Evolutionary conservation across 2,329 filamentous ascomycete species (phyloP), one percentile per base, ranked within the genome.

Genomic region (Cercospora sp.): DNA sequence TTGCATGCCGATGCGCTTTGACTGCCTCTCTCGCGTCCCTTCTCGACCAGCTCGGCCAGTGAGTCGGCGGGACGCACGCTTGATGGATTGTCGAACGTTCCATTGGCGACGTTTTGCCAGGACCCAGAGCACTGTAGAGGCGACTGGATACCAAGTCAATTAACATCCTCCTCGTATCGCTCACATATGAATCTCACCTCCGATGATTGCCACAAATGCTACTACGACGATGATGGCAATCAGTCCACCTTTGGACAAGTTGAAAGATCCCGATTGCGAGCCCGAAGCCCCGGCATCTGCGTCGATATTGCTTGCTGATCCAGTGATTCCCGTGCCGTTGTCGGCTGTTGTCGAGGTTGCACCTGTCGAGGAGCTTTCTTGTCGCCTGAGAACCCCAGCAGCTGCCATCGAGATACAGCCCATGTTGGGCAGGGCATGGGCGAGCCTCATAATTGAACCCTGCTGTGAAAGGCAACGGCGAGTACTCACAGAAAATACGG

Each of bases 31-130:
- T 30, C 62, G 51, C 63, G 60, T 30, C 23, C 28, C 45, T 18
- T 62, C 42, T 51, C 64, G 53, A 53, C 61, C 55, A 62, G 75
- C 75, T 59, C 81, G 80, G 20, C 80, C 81, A 1, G 82, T 83
- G 55, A 84, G 68, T 28, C 81, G 80, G 53, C 81, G 79, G 16
- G 82, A 83, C 1, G 91, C 93, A 71, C 87, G 87, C 65, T 89
- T 86, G 66, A 96, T 83, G 31, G 85, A 90, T 76, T 91, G 87
- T 67, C 89, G 87, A 72, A 95, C 83, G 72, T 89, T 91, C 92
- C 92, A 95, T 79, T 94, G 91, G 58, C 89, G 87, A 81, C 92
- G 93, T 84, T 95, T 95, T 65, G 92, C 91, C 42, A 94, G 78
- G 78, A 90, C 92, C 81, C 91, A 96, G 30, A 95, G 86, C 2